These are phyloP conservation scores for Primulina eburnea DNA, from an alignment of 257 asterid genomes.

Conservation along the genomic window DNA sequence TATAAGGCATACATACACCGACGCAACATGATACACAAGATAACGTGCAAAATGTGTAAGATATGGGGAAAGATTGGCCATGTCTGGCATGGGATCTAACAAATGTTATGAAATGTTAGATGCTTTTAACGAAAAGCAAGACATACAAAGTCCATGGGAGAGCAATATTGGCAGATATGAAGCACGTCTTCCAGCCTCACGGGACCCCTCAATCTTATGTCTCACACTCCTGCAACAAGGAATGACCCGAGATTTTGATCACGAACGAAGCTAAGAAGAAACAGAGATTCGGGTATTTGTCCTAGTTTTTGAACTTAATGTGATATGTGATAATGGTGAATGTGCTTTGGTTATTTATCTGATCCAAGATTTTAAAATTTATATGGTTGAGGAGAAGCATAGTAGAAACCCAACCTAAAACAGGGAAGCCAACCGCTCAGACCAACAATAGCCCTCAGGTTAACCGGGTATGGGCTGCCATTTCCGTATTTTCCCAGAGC, in stretches of 20 bases:
- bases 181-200: slow-evolving; percentile 82
- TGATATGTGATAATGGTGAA: neutral
- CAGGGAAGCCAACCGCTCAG: slow-evolving; percentile 98
- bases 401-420: slow-evolving; percentile 54
- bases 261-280: neutral
- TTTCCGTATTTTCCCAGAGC: slow-evolving; percentile 79
- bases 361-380: neutral
- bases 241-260: slow-evolving; percentile 7
- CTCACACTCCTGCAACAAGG: slow-evolving; percentile 54
- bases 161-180: slow-evolving; percentile 86
- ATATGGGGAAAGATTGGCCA: neutral
- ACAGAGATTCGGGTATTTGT: neutral
- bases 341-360: neutral
- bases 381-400: slow-evolving; percentile 13
- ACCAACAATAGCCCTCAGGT: slow-evolving; percentile 71
- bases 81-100: slow-evolving; percentile 2
- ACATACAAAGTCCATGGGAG: slow-evolving; percentile 84
- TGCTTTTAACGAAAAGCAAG: neutral
- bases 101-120: neutral
- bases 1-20: neutral
- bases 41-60: neutral
- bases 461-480: slow-evolving; percentile 75
- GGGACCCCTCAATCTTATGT: slow-evolving; percentile 80
- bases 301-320: neutral
- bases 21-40: neutral